Evolutionary conservation across 208 protist genomes (phyloP).

Genomic region (Acanthamoeba lenticulata): DNA sequence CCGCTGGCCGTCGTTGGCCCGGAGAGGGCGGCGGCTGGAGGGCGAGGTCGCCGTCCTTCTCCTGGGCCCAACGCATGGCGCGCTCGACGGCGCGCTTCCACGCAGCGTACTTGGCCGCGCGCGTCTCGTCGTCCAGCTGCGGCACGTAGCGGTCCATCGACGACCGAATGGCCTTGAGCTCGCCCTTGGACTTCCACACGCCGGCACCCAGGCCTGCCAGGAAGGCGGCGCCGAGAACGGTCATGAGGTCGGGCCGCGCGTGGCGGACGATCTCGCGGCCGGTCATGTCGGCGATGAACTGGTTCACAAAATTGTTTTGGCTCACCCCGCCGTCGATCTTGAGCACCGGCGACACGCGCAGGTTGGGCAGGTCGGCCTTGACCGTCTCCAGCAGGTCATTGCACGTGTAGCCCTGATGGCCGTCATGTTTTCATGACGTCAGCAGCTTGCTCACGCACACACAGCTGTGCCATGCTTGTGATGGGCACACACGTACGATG

Average conservation of each 20-base stretch:
- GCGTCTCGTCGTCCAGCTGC: conserved; percentile 24
- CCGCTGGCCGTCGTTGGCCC: too few species aligned
- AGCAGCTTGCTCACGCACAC: too few species aligned
- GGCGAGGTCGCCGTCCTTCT: neutral
- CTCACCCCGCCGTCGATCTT: conserved; percentile 77
- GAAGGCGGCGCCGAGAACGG: conserved; percentile 70
- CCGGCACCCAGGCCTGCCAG: conserved; percentile 68
- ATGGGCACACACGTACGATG: neutral
- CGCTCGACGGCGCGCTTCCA: conserved; percentile 74
- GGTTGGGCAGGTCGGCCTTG: conserved; percentile 70
- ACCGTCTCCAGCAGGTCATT: conserved; percentile 75
- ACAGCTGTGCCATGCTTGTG: neutral
- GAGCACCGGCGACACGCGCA: conserved; percentile 69
- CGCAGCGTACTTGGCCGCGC: conserved; percentile 54
- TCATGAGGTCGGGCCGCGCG: conserved; percentile 68
- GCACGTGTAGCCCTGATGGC: conserved; percentile 70
- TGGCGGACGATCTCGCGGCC: conserved; percentile 60
- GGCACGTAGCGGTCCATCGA: conserved; percentile 35
- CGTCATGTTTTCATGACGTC: too few species aligned
- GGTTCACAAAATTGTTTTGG: conserved; percentile 80
- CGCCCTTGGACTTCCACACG: conserved; percentile 75
- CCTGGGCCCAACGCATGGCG: conserved; percentile 70
- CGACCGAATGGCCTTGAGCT: conserved; percentile 56
- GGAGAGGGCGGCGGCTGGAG: too few species aligned
- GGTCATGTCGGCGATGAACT: conserved; percentile 73